Base-by-base conservation (phyloP, 148 eudicot species). In the Rhododendron ferrugineum region DNA sequence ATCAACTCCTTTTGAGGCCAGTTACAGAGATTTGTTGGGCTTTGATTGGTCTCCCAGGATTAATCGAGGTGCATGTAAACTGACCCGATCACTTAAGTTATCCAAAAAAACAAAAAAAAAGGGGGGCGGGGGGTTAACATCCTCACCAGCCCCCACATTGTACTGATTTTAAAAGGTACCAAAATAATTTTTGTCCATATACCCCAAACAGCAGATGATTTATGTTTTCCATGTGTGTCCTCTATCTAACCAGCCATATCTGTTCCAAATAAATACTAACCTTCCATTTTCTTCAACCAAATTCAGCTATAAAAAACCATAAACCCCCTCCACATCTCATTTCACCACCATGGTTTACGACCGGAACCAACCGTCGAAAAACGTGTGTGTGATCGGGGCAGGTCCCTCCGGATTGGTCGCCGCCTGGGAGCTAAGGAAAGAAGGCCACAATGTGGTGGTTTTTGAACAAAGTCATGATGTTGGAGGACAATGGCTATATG, bases 401-500 rank as follows among this genome's bases (percentile, higher is more conserved):
- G 98, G 98, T 0, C 92, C 98, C 1, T 87, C 95, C 3, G 98
- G 98, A 2, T 89, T 94, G 1, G 98, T 93, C 11, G 92, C 95
- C 16, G 95, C 93, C 6, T 82, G 98, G 82, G 98, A 94, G 92
- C 94, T 94, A 14, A 88, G 91, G 81, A 92, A 90, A 74, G 98
- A 94, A 87, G 94, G 95, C 20, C 98, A 94, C 80, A 88, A 30
- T 13, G 95, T 90, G 89, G 93, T 88, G 62, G 95, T 94, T 18
- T 78, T 93, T 26, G 98, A 94, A 72, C 95, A 94, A 89, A 94
- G 87, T 86, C 93, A 92, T 88, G 98, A 94, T 58, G 90, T 94
- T 64, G 98, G 98, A 85, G 98, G 98, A 54, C 98, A 94, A 87
- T 94, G 98, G 98, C 91, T 94, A 0, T 94, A 94, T 81, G 89